phyloP scores from a whole-genome alignment of 2,329 filamentous ascomycete species.

The Trichoderma sp. region DNA sequence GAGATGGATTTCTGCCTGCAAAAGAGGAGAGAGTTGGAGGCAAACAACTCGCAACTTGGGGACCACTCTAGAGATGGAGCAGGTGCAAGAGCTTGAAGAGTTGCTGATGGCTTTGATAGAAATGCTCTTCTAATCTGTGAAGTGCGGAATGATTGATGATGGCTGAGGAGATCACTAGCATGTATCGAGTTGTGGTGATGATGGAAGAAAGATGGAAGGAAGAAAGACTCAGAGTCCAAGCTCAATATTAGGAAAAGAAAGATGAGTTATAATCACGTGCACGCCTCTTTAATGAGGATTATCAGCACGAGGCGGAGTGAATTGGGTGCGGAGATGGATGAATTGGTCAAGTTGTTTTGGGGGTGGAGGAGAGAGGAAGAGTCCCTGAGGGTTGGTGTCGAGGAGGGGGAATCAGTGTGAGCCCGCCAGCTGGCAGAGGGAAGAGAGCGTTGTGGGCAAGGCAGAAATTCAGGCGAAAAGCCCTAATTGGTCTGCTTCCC shows the following conservation, averaged over 20 bases:
- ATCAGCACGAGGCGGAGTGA: not conserved
- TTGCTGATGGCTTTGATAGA: not conserved
- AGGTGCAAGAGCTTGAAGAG: not conserved
- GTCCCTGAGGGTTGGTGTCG: not conserved
- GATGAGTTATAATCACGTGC: not conserved
- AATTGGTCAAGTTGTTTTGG: not conserved
- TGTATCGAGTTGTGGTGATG: not conserved
- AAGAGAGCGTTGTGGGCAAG: not conserved
- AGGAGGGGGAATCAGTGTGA: not conserved
- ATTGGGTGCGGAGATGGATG: not conserved
- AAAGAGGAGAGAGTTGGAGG: not conserved
- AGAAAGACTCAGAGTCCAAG: not conserved
- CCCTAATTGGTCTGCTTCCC: not conserved
- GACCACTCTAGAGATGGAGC: not conserved
- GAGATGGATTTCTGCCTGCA: not conserved
- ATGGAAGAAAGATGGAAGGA: not conserved
- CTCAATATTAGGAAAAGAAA: not conserved
- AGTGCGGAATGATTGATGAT: not conserved
- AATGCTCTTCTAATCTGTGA: too few species aligned
- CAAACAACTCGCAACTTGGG: not conserved
- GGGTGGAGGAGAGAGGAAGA: not conserved
- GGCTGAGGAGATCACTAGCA: not conserved
- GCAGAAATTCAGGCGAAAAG: constrained; percentile 2
- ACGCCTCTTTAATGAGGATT: not conserved
- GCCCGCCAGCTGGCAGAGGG: constrained; percentile 10